These are phyloP conservation scores for Venustampulla echinocandica DNA, from an alignment of 495 filamentous ascomycete species.

Conservation along the genomic window DNA sequence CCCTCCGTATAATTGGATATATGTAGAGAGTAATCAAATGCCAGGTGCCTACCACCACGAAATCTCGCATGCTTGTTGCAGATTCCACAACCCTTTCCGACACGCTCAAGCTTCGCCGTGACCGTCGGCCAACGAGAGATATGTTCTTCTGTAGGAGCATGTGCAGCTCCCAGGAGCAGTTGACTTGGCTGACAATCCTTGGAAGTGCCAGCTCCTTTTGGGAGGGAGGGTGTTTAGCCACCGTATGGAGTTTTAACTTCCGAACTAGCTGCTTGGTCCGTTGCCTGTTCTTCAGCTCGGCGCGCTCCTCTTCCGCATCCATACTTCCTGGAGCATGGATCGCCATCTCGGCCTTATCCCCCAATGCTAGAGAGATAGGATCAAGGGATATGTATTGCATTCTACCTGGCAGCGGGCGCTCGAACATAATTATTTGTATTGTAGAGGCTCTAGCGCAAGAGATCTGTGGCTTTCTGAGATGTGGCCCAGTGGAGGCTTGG, in stretches of 20 bases:
- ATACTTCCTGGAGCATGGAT: slow-evolving; percentile 35
- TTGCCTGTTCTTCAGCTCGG: slow-evolving; percentile 41
- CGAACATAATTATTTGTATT: slow-evolving; percentile 82
- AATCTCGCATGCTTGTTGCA: slow-evolving; percentile 73
- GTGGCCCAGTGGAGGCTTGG: slow-evolving; percentile 50
- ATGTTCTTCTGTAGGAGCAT: slow-evolving; percentile 81
- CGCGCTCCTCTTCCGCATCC: slow-evolving; percentile 57
- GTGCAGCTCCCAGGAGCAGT: slow-evolving; percentile 86
- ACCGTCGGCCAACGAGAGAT: slow-evolving; percentile 66
- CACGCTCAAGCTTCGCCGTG: slow-evolving; percentile 80
- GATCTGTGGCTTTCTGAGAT: slow-evolving; percentile 56
- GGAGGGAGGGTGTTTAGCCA: slow-evolving; percentile 64
- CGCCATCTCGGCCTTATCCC: slow-evolving; percentile 54
- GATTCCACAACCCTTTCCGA: slow-evolving; percentile 93
- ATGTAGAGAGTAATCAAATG: slow-evolving; percentile 67
- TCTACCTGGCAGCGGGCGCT: slow-evolving; percentile 70
- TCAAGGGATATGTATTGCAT: slow-evolving; percentile 96
- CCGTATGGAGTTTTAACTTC: slow-evolving; percentile 82
- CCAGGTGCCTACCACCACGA: slow-evolving; percentile 57
- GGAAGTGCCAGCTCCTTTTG: slow-evolving; percentile 74
- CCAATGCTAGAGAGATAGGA: slow-evolving; percentile 81
- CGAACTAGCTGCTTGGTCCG: slow-evolving; percentile 61
- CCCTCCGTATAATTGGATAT: slow-evolving; percentile 62
- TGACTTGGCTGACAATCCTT: slow-evolving; percentile 87
- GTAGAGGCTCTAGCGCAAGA: slow-evolving; percentile 58